These are phyloP conservation scores for Fusarium sp. DNA, from an alignment of 2,329 filamentous ascomycete species.

Conservation along the genomic window DNA sequence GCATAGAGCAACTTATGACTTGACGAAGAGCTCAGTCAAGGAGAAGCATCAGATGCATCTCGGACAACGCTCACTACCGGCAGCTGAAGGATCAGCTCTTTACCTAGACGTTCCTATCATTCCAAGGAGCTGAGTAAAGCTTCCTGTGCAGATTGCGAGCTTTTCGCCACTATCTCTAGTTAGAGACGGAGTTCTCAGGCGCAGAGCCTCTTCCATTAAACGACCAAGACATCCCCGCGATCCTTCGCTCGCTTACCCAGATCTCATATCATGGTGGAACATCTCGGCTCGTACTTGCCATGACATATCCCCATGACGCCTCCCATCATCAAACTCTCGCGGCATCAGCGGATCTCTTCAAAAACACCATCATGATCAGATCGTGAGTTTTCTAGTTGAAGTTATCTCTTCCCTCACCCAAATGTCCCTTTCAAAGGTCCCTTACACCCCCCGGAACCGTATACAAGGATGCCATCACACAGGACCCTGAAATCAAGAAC, in stretches of 20 bases:
- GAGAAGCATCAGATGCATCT: background rate
- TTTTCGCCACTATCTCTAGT: background rate
- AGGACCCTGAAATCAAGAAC: background rate
- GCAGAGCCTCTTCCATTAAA: background rate
- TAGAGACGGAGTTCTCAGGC: background rate
- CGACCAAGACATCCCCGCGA: background rate
- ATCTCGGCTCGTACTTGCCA: too few species aligned
- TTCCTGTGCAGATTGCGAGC: background rate
- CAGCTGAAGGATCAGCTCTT: background rate
- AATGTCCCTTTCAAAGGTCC: background rate
- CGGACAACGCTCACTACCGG: background rate
- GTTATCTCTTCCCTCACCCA: background rate
- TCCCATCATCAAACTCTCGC: background rate
- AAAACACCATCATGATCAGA: background rate
- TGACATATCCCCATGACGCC: background rate
- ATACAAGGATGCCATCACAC: background rate
- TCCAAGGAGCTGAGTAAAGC: background rate
- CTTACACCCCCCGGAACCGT: background rate
- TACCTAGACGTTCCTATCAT: background rate
- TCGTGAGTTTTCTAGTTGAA: background rate
- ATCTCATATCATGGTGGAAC: background rate
- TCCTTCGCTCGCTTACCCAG: background rate
- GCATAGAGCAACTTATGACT: too few species aligned
- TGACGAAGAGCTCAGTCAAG: background rate
- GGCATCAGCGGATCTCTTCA: background rate